Conservation (phyloP, 345 rosid genomes). For the Camelina laxa region DNA sequence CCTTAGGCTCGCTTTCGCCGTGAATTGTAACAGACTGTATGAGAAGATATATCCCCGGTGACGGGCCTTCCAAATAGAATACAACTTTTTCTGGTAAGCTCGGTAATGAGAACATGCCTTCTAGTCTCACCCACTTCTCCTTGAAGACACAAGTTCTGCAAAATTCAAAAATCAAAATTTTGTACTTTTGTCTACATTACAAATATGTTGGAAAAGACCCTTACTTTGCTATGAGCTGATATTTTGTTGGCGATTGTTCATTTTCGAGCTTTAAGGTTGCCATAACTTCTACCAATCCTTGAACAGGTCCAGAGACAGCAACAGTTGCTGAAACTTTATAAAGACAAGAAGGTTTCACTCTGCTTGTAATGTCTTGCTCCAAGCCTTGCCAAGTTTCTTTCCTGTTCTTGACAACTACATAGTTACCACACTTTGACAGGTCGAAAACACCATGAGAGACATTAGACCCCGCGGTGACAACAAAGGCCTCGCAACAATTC, state of each 20-base stretch:
- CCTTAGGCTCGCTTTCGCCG: slow-evolving; percentile 50
- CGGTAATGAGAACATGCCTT: slow-evolving; percentile 77
- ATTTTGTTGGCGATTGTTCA: slow-evolving; percentile 54
- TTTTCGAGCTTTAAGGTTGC: slow-evolving; percentile 80
- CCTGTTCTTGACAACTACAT: slow-evolving; percentile 67
- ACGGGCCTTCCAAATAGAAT: slow-evolving; percentile 91
- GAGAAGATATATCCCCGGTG: slow-evolving; percentile 75
- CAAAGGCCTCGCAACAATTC: slow-evolving; percentile 74
- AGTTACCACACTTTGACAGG: slow-evolving; percentile 46
- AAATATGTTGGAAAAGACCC: neutral
- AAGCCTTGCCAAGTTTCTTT: slow-evolving; percentile 92
- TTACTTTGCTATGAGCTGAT: slow-evolving; percentile 80
- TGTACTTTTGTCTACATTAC: slow-evolving; percentile 52
- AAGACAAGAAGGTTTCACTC: slow-evolving; percentile 55
- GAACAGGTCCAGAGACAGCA: slow-evolving; percentile 68
- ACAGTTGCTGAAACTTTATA: slow-evolving; percentile 72
- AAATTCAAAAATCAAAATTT: slow-evolving; percentile 41
- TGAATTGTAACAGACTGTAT: slow-evolving; percentile 68
- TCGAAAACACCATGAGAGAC: slow-evolving; percentile 52
- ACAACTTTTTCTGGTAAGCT: slow-evolving; percentile 62
- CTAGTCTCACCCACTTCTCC: slow-evolving; percentile 74
- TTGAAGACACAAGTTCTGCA: slow-evolving; percentile 72
- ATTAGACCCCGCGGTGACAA: slow-evolving; percentile 53
- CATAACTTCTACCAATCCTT: slow-evolving; percentile 62
- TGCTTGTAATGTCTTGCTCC: slow-evolving; percentile 85